Conservation (phyloP, 805 yeast genomes). For the Vanderwaltozyma polyspora region DNA sequence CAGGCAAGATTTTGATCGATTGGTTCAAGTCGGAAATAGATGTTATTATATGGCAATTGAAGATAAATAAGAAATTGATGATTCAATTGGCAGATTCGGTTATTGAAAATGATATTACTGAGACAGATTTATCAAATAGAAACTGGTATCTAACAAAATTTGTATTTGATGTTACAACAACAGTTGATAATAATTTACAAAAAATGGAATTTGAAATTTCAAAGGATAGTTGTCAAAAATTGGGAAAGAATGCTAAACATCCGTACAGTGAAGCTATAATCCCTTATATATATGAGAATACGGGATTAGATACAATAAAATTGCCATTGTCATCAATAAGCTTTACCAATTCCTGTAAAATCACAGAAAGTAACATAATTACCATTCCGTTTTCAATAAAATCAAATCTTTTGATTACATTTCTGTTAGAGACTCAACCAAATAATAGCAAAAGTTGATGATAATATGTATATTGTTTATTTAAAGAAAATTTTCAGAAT, state of each 20-base stretch:
- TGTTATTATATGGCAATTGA: conserved; percentile 15
- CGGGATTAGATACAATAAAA: conserved; percentile 22
- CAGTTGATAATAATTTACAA: conserved; percentile 14
- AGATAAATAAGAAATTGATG: conserved; percentile 17
- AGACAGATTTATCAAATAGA: no score
- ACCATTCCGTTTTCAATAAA: conserved; percentile 4
- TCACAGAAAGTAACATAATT: conserved; percentile 3
- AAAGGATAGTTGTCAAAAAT: conserved; percentile 15
- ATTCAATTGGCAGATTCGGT: conserved; percentile 18
- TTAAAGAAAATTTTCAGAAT: background rate
- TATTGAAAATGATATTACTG: background rate
- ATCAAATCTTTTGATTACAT: conserved; percentile 1
- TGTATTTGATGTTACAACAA: conserved; percentile 14
- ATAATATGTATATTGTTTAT: background rate
- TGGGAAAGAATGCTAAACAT: conserved; percentile 5
- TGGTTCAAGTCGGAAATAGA: conserved; percentile 24
- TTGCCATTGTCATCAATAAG: conserved; percentile 11
- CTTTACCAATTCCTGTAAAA: conserved; percentile 7
- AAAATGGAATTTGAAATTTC: conserved; percentile 20
- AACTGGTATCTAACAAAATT: conserved; percentile 22
- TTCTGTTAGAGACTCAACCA: conserved; percentile 4
- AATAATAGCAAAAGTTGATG: background rate
- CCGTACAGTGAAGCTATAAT: conserved; percentile 9
- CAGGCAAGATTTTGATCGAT: conserved; percentile 7
- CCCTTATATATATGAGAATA: conserved; percentile 17